Evolutionary conservation across 768 basidiomycete species (phyloP), one percentile per base, ranked within the genome.

Genomic region (Kwoniella bestiolae): DNA sequence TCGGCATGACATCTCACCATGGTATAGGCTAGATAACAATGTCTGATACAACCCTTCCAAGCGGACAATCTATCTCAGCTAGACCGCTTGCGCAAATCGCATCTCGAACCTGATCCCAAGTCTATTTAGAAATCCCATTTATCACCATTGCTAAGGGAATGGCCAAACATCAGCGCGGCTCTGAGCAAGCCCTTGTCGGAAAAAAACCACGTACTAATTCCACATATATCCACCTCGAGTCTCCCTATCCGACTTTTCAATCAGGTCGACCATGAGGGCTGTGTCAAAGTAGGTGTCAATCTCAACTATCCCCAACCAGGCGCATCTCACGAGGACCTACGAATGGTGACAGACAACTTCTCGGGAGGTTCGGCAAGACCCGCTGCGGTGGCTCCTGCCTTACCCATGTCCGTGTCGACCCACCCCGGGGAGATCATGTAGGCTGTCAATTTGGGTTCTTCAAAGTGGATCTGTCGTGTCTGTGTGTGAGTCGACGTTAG

Each of bases 181-280:
- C 9, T 51, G n/a, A n/a, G n/a, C n/a, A n/a, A n/a, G n/a, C n/a
- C n/a, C n/a, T n/a, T n/a, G n/a, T n/a, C n/a, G n/a, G 1, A 26
- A 51, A 26, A 18, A 3, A 21, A 41, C 0, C 18, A 60, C 61
- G 53, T 21, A 63, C 61, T 55, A 45, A 44, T 29, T 38, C 50
- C 41, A 52, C 38, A 63, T 51, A 16, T 35, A 53, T 1, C 61
- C 61, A 31, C 47, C 51, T 1, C 21, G n/a, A 3, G 16, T n/a
- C 23, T 51, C 51, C 29, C 26, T 62, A 8, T 25, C 35, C 6
- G 60, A 31, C 16, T 53, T 44, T 18, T 62, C 60, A 26, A 62
- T 62, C 16, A 62, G 31, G n/a, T 62, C 51, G 18, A 62, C 28
- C n/a, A 62, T 62, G 21, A 35, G 49, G 12, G 60, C 60, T 62